Evolutionary conservation across 164 flowering plant species (phyloP).

Genomic region (Kalanchoe fedtschenkoi): DNA sequence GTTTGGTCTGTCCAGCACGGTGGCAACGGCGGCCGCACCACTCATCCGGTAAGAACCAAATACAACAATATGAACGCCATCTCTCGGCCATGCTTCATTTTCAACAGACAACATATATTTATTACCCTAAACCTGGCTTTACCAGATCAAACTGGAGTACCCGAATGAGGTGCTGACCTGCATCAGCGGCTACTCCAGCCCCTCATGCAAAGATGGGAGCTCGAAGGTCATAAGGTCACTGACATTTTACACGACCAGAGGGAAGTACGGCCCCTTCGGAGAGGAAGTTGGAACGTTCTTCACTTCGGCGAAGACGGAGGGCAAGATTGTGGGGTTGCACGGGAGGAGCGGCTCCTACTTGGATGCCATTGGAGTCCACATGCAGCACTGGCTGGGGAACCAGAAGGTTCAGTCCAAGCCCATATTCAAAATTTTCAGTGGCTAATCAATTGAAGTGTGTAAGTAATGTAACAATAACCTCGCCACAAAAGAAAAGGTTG

Average conservation of each 20-base stretch:
- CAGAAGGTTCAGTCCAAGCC: constrained; percentile 8
- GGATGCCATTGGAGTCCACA: constrained; percentile 85
- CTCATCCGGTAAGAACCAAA: constrained; percentile 34
- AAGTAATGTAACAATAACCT: too few species aligned
- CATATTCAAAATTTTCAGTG: not conserved
- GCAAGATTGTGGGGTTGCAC: constrained; percentile 82
- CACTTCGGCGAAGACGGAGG: constrained; percentile 59
- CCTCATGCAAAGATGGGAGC: constrained; percentile 21
- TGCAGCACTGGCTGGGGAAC: constrained; percentile 73
- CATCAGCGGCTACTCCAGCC: constrained; percentile 54
- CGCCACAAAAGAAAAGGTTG: too few species aligned
- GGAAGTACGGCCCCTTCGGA: constrained; percentile 77
- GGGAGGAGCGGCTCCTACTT: constrained; percentile 60
- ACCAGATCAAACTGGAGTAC: constrained; percentile 49
- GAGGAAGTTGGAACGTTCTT: constrained; percentile 63
- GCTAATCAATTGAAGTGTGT: too few species aligned
- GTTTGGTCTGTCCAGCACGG: constrained; percentile 74
- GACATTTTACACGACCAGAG: constrained; percentile 50
- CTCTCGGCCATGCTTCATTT: not conserved
- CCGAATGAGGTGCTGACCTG: constrained; percentile 63
- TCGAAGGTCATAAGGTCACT: constrained; percentile 40
- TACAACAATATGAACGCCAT: too few species aligned
- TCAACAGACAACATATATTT: not conserved
- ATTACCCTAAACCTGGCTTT: not conserved
- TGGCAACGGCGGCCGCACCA: constrained; percentile 29